Evolutionary conservation across 192 early-diverging fungal genomes (phyloP), one percentile per base, ranked within the genome.

Genomic region (Backusella mclennaniae): DNA sequence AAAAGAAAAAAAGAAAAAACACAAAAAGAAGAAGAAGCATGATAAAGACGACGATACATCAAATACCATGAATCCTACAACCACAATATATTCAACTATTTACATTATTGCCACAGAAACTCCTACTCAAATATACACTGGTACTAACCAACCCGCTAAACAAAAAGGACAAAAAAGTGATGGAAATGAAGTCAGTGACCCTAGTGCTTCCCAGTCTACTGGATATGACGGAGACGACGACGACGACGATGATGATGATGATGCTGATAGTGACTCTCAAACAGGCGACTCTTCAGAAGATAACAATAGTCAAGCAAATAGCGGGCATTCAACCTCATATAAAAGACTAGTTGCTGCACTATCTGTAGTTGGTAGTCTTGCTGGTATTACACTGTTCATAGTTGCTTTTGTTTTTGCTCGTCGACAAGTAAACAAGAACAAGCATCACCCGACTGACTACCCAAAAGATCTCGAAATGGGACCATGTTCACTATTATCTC

Each of bases 351-450:
- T 35, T 41, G 7, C 23, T n/a, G 73, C 52, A 39, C 26, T 74
- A 17, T 74, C 73, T 74, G 35, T 74, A 26, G 36, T 74, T 26
- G 73, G 73, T 44, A 36, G 73, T 21, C 17, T 74, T 39, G 73
- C 35, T 66, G 73, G 38, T 15, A 38, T 74, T 66, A 4, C 36
- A 41, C 49, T 74, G n/a, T n/a, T 74, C 11, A 8, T 26, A 26
- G 56, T n/a, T 4, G 35, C 73, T 29, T 59, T 74, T 15, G 39
- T 74, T 29, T 36, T 74, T 38, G 11, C 26, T 39, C 53, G 73
- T 12, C 19, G 56, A 6, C 7, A 38, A 31, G 38, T 66, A 33
- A 33, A 17, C 9, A 66, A 63, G 35, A 52, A 56, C 44, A 56
- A 63, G 11, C 21, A 23, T 23, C 12, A 14, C 12, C 26, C 26